Percentiles rank a stretch among this genome's conserved stretches.
These are phyloP conservation scores for Arabis hirsuta DNA, from an alignment of 345 rosid species.

Conservation along the genomic window DNA sequence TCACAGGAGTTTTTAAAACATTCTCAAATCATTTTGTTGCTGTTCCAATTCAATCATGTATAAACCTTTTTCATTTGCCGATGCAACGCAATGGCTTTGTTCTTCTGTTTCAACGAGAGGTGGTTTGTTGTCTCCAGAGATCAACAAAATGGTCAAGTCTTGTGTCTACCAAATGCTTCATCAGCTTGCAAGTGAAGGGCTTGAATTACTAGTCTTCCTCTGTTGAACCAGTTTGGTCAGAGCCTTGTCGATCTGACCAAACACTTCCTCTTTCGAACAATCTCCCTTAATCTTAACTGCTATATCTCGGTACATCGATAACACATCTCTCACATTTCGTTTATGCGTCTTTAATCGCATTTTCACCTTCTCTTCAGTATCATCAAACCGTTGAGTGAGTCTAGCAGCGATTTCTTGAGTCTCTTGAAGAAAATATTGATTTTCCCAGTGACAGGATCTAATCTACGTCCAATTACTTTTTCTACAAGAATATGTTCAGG, in stretches of 20 bases:
- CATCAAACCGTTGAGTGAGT: conserved; percentile 74
- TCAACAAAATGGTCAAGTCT: conserved; percentile 1
- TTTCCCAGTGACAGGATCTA: conserved; percentile 84
- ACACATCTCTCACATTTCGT: conserved; percentile 72
- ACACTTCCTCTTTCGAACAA: conserved; percentile 55
- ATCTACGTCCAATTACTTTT: conserved; percentile 77
- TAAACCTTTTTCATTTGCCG: background rate
- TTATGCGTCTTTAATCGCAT: conserved; percentile 66
- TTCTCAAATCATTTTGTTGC: background rate
- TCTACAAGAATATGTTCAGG: conserved; percentile 77
- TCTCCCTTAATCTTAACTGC: conserved; percentile 61
- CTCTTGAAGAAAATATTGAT: conserved; percentile 81
- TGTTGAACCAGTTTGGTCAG: conserved; percentile 53
- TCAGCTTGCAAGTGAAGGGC: conserved; percentile 49
- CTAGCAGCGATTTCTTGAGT: conserved; percentile 81
- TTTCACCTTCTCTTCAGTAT: conserved; percentile 85
- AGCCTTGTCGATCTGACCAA: conserved; percentile 55
- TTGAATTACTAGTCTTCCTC: conserved; percentile 36
- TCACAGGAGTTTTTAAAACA: background rate
- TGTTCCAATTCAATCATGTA: background rate
- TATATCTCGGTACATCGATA: conserved; percentile 63
- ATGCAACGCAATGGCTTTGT: background rate
- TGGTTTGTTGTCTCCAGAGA: background rate
- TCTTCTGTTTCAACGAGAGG: background rate
- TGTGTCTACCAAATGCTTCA: conserved; percentile 12